Base-by-base conservation (phyloP, 768 basidiomycete genomes). In the Podaxis sp. region DNA sequence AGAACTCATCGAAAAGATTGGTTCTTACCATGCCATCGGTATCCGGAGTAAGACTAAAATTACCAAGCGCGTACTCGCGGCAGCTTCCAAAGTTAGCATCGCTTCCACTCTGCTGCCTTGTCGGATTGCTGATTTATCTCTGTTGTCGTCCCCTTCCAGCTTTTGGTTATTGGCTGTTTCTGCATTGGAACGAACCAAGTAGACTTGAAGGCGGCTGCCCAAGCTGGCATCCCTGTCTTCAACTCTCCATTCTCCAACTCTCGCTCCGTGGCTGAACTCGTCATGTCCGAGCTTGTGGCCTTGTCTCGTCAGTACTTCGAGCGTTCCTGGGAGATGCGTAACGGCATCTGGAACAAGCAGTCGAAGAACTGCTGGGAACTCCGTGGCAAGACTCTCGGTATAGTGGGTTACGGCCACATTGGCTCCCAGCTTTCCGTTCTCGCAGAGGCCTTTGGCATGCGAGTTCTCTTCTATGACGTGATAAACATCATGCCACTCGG, bases 141-240 rank as follows among this genome's bases (percentile, higher is more conserved):
- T 27, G 17, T 50, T 46, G 24, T 40, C 55, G 50, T 50, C 55
- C 27, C 13, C 9, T 4, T 41, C 11, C 70, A 99, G 95, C 90
- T 99, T 51, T 84, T 98, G 12, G 93, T 89, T 70, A 94, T 98
- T 65, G 96, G 97, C 11, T 99, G 97, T 75, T 99, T 99, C 84
- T 99, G 97, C 78, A 99, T 99, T 66, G 97, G 97, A 55, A 96
- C 94, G 57, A 98, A 98, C 76, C 97, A 98, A 75, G 97, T 98
- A 66, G 95, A 98, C 72, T 87, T 99, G 51, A 64, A 72, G 55
- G 86, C 90, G 2, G 94, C 96, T 25, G 87, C 90, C 38, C 85
- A 85, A 58, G 86, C 91, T 57, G 97, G 97, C 63, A 91, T 99
- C 66, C 94, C 96, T 29, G 96, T 99, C 59, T 99, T 99, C 83